Percentiles rank a stretch among this genome's conserved stretches.
Conservation (phyloP, 208 protist species). For the Leishmania turanica region DNA sequence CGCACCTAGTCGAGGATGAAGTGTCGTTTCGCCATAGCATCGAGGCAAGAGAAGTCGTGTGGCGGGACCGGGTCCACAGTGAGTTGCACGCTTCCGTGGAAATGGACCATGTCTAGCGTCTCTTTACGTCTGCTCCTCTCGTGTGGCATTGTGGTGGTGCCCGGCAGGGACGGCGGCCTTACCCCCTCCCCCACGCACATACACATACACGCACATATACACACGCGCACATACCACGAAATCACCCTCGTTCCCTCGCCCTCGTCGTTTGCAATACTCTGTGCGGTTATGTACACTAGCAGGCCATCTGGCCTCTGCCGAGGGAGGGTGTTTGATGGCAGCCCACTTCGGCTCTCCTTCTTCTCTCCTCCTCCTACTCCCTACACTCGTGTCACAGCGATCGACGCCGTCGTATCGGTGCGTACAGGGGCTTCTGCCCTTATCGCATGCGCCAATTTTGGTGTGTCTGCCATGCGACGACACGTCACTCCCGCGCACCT, state of each 20-base stretch:
- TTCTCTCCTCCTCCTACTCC: background rate
- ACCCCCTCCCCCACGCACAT: background rate
- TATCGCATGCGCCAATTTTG: background rate
- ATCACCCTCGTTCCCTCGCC: background rate
- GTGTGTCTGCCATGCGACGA: background rate
- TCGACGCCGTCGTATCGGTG: background rate
- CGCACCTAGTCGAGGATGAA: constrained; percentile 25
- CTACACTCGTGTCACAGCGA: background rate
- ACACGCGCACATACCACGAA: background rate
- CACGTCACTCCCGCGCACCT: background rate
- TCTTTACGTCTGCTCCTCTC: background rate
- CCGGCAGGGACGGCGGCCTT: background rate
- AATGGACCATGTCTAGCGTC: background rate
- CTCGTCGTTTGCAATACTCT: background rate
- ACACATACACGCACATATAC: background rate
- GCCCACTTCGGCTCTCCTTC: background rate
- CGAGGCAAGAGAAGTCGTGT: constrained; percentile 1
- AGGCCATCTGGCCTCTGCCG: background rate
- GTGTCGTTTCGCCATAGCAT: constrained; percentile 16
- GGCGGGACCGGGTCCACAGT: background rate
- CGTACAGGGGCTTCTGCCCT: background rate
- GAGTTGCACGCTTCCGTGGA: background rate
- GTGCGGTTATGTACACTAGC: constrained; percentile 5
- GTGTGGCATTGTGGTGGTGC: background rate
- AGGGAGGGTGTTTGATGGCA: background rate